A percentile compares a stretch with the other conserved stretches of the same genome.
Conservation (phyloP, 148 eudicot genomes). For the Silene uniflora region DNA sequence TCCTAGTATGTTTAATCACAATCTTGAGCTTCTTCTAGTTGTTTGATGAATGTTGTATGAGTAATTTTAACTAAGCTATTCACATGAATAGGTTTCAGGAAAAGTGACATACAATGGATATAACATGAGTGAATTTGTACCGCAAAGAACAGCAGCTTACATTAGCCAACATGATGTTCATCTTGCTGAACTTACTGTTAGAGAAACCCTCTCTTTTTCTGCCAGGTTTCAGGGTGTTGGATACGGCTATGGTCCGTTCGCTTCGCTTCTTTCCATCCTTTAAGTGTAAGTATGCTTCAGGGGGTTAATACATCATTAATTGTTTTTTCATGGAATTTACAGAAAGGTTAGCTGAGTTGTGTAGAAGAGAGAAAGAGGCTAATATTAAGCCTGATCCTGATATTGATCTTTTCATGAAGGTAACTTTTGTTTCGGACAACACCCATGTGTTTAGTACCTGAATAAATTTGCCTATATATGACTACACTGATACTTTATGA, state of each 20-base stretch:
- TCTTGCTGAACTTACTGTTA: conserved; percentile 75
- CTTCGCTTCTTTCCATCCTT: background rate
- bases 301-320: background rate
- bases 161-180: conserved; percentile 79
- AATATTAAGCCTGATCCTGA: conserved; percentile 76
- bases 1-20: too few relatives aligned
- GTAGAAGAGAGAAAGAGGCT: conserved; percentile 62
- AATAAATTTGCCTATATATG: too few relatives aligned
- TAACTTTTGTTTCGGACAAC: conserved; percentile 15
- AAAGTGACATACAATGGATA: conserved; percentile 15
- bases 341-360: conserved; percentile 68
- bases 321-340: background rate
- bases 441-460: too few relatives aligned
- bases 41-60: too few relatives aligned
- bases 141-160: too few relatives aligned
- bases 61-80: background rate
- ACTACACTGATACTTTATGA: too few relatives aligned
- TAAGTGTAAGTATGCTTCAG: background rate
- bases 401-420: conserved; percentile 78
- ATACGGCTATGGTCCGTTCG: conserved; percentile 49
- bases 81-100: background rate
- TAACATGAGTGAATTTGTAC: conserved; percentile 47
- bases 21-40: too few relatives aligned
- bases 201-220: conserved; percentile 73
- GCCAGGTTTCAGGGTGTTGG: conserved; percentile 84